Percentiles rank a stretch among this genome's conserved stretches.
Conservation (phyloP, 1,284 basidiomycete species). For the Cryptococcus amylolentus region DNA sequence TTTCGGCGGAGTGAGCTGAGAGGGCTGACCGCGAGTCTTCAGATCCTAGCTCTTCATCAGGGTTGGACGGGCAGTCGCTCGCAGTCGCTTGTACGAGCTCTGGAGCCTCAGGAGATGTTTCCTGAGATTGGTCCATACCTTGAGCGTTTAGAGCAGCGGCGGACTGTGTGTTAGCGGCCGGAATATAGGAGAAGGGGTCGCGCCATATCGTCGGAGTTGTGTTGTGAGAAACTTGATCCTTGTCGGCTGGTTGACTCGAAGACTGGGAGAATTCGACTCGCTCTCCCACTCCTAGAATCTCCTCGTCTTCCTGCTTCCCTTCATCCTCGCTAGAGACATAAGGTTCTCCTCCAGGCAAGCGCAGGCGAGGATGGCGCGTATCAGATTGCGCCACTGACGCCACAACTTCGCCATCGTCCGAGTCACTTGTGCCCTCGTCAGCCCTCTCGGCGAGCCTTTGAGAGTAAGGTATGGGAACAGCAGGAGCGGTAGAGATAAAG, state of each 20-base stretch:
- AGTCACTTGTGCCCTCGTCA: not conserved
- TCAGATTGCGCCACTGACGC: not conserved
- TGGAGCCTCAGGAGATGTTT: too few relatives aligned
- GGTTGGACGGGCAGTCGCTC: too few relatives aligned
- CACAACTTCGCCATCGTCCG: not conserved
- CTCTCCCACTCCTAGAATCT: too few relatives aligned
- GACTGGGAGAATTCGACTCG: too few relatives aligned
- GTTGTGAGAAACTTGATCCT: not conserved
- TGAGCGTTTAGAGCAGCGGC: not conserved
- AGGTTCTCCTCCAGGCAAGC: not conserved
- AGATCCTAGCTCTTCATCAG: too few relatives aligned
- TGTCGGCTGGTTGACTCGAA: too few relatives aligned
- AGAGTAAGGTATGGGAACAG: not conserved
- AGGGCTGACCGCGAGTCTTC: too few relatives aligned
- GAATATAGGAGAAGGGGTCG: constrained; percentile 6
- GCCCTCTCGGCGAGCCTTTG: not conserved
- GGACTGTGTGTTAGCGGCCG: constrained; percentile 1
- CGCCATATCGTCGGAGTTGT: not conserved
- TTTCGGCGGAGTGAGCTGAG: too few relatives aligned
- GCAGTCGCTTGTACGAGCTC: too few relatives aligned
- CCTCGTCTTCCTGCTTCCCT: constrained; percentile 1
- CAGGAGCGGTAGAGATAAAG: not conserved
- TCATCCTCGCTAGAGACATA: not conserved
- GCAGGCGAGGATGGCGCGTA: not conserved
- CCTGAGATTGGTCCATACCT: too few relatives aligned